A percentile compares a stretch with the other conserved stretches of the same genome.
Evolutionary conservation across 768 basidiomycete genomes (phyloP).

Genomic region (Collybiopsis confluens): DNA sequence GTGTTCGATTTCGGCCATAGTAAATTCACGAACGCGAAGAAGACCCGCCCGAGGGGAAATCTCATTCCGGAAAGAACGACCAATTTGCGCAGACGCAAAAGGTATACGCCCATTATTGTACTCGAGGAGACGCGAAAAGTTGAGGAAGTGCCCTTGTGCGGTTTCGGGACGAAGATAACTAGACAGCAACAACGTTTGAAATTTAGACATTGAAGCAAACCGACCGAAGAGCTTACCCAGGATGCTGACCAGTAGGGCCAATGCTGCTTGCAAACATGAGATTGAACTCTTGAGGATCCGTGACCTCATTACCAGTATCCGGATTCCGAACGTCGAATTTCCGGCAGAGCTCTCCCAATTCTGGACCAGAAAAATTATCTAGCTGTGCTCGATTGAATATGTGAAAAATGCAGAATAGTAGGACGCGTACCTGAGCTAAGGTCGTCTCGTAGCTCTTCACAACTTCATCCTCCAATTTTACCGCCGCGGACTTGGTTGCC

Average conservation of each 20-base stretch:
- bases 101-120: slow-evolving; percentile 97
- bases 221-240: slow-evolving; percentile 56
- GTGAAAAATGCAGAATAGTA: background rate
- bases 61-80: slow-evolving; percentile 95
- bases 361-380: slow-evolving; percentile 89
- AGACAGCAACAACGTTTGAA: background rate
- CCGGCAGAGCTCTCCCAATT: slow-evolving; percentile 83
- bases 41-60: slow-evolving; percentile 96
- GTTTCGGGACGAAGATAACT: slow-evolving; percentile 97
- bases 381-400: slow-evolving; percentile 43
- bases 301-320: slow-evolving; percentile 87
- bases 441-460: slow-evolving; percentile 76
- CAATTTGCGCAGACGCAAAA: slow-evolving; percentile 96
- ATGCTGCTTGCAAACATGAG: slow-evolving; percentile 98
- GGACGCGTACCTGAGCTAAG: slow-evolving; percentile 75
- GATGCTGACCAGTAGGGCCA: slow-evolving; percentile 95
- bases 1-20: slow-evolving; percentile 99
- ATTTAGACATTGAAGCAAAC: background rate
- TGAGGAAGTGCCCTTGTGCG: slow-evolving; percentile 97
- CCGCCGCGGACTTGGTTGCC: slow-evolving; percentile 59
- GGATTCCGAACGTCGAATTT: slow-evolving; percentile 83
- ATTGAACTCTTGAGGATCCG: slow-evolving; percentile 94
- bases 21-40: slow-evolving; percentile 96
- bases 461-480: slow-evolving; percentile 68
- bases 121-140: slow-evolving; percentile 93